Conservation (phyloP, 2,329 filamentous ascomycete genomes). For the Phaeosphaeriaceae sp. region DNA sequence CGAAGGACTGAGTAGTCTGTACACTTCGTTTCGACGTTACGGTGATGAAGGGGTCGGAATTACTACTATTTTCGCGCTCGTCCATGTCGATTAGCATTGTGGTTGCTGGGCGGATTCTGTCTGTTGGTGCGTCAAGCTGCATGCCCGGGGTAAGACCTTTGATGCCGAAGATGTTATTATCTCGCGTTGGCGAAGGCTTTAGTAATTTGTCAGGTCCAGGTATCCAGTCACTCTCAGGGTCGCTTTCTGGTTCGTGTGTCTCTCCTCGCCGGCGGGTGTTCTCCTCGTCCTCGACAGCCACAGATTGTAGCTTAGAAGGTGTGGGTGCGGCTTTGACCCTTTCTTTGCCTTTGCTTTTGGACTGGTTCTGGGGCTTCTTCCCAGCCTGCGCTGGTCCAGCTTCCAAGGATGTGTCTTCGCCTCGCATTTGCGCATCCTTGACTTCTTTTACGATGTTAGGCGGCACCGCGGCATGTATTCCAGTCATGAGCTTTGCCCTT, state of each 20-base stretch:
- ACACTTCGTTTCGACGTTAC: slow-evolving; percentile 24
- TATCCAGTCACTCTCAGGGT: slow-evolving; percentile 47
- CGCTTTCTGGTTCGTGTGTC: slow-evolving; percentile 34
- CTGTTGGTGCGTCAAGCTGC: slow-evolving; percentile 29
- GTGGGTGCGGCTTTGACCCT: slow-evolving; percentile 23
- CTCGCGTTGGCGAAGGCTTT: slow-evolving; percentile 17
- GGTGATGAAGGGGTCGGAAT: slow-evolving; percentile 33
- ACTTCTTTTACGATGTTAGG: slow-evolving; percentile 53
- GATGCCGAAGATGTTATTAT: slow-evolving; percentile 41
- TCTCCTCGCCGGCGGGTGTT: slow-evolving; percentile 30
- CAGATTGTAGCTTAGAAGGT: slow-evolving; percentile 24
- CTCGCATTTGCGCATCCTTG: slow-evolving; percentile 60
- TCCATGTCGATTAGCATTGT: slow-evolving; percentile 3
- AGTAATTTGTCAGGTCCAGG: slow-evolving; percentile 33
- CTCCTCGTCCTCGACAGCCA: slow-evolving; percentile 39
- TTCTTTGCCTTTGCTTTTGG: slow-evolving; percentile 35
- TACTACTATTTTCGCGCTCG: slow-evolving; percentile 18
- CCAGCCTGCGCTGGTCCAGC: slow-evolving; percentile 16
- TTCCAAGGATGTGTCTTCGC: slow-evolving; percentile 54
- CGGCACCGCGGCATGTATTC: slow-evolving; percentile 65
- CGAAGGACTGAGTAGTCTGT: slow-evolving; percentile 24
- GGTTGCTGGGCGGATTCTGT: slow-evolving; percentile 17
- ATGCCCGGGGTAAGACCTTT: slow-evolving; percentile 32
- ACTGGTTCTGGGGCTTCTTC: slow-evolving; percentile 20
- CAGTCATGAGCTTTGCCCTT: slow-evolving; percentile 66